phyloP scores from a whole-genome alignment of 441 rosid species.

The Brassica balearica region DNA sequence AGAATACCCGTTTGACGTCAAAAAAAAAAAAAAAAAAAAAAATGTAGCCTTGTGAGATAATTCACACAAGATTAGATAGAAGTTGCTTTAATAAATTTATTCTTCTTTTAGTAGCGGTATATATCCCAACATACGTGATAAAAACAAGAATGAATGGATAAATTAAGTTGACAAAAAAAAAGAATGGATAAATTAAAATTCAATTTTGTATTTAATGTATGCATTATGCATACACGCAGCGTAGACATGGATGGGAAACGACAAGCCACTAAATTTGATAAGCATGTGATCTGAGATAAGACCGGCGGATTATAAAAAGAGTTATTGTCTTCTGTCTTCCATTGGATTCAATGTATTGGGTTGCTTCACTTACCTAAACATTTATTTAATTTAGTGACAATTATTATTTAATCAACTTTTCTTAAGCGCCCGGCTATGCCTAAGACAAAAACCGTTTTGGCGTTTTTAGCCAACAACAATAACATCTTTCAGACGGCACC shows the following conservation, averaged over 20 bases:
- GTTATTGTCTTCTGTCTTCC: conserved; percentile 25
- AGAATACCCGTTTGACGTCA: too few species aligned
- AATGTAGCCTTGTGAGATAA: too few species aligned
- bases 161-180: too few species aligned
- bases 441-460: conserved; percentile 33
- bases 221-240: conserved; percentile 25
- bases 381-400: conserved; percentile 12
- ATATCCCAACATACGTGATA: too few species aligned
- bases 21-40: too few species aligned
- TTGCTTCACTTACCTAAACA: conserved; percentile 34
- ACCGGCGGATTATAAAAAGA: conserved; percentile 44
- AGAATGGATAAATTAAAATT: too few species aligned
- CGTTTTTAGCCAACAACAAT: conserved; percentile 23
- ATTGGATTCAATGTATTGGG: conserved; percentile 42
- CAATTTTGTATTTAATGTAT: too few species aligned
- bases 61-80: too few species aligned
- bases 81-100: too few species aligned
- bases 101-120: too few species aligned
- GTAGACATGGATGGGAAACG: conserved; percentile 37
- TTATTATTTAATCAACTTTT: conserved; percentile 29
- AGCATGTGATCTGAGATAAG: conserved; percentile 43
- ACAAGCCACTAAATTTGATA: conserved; percentile 47
- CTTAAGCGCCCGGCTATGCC: conserved; percentile 17
- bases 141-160: too few species aligned
- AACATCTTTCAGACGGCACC: conserved; percentile 18